Base-by-base conservation (phyloP, 192 early-diverging fungal genomes). In the Irineochytrium annulatum region DNA sequence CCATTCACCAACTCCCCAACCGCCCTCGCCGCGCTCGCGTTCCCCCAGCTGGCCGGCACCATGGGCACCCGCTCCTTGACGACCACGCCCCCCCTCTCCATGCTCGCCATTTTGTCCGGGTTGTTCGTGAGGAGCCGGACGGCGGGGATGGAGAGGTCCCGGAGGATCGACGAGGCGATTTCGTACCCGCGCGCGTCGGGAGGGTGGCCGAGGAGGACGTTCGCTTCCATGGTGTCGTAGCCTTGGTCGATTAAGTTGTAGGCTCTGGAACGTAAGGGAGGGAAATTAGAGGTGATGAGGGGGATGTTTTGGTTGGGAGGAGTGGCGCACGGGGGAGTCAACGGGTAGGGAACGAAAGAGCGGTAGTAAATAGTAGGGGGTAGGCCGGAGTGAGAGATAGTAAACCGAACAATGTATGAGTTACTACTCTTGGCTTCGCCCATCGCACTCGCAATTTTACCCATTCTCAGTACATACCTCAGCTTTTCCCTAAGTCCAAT, bases 241-340 rank as follows among this genome's bases (percentile, higher is more conserved):
- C 95, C 95, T 57, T 90, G 74, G 71, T 98, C 95, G 61, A 95
- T 93, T 31, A 98, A 74, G 67, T 98, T 98, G 71, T 98, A 98
- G 8, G 95, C 95, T 67, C 91, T 90, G 59, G 4, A 8, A 39
- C 5, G 62, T 35, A 54, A 37, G 19, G 28, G 44, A 34, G 28
- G 43, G n/a, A n/a, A n/a, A n/a, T n/a, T n/a, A n/a, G n/a, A n/a
- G n/a, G n/a, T n/a, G n/a, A n/a, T n/a, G n/a, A n/a, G n/a, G n/a
- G n/a, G n/a, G n/a, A n/a, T n/a, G 37, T 41, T 41, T 41, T 41
- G 8, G 37, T 41, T 41, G 8, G 8, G 37, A 13, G 37, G 8
- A n/a, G 8, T 41, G n/a, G n/a, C n/a, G 37, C n/a, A n/a, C n/a
- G n/a, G 8, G 37, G n/a, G 20, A n/a, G 13, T 43, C 43, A 29